Evolutionary conservation across 1,139 yeast genomes (phyloP).

Genomic region (Pneumocystis wakefieldiae): DNA sequence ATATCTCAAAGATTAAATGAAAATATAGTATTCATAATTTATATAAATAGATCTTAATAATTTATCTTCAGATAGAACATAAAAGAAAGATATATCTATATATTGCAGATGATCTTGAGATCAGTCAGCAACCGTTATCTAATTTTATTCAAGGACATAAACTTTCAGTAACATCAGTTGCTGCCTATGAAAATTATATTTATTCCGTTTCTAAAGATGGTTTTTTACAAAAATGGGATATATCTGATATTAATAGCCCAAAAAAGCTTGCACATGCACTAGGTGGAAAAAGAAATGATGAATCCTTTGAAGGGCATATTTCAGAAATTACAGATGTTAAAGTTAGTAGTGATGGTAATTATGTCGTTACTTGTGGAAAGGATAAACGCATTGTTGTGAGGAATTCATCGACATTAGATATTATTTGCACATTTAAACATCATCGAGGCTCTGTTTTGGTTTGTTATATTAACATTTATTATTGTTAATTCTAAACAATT

Average conservation of each 20-base stretch:
- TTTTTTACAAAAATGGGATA: slow-evolving; percentile 66
- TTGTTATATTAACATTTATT: neutral
- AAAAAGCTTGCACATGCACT: slow-evolving; percentile 31
- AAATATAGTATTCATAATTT: slow-evolving; percentile 48
- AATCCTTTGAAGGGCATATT: slow-evolving; percentile 44
- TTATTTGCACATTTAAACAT: slow-evolving; percentile 57
- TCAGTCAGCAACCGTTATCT: neutral
- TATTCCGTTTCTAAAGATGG: slow-evolving; percentile 77
- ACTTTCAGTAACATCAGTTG: slow-evolving; percentile 20
- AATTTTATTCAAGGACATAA: slow-evolving; percentile 34
- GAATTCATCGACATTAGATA: slow-evolving; percentile 64
- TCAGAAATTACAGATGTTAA: slow-evolving; percentile 68
- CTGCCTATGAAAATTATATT: slow-evolving; percentile 43
- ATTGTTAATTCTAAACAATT: neutral
- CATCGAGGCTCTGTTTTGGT: slow-evolving; percentile 52
- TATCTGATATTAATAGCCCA: slow-evolving; percentile 38
- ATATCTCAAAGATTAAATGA: slow-evolving; percentile 63
- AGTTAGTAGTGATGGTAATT: slow-evolving; percentile 74
- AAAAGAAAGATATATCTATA: slow-evolving; percentile 8
- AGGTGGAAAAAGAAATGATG: slow-evolving; percentile 22
- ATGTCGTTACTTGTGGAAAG: slow-evolving; percentile 77
- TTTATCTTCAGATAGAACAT: slow-evolving; percentile 30
- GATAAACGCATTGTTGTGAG: slow-evolving; percentile 72
- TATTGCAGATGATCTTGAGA: slow-evolving; percentile 2
- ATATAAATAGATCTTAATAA: slow-evolving; percentile 70